phyloP scores from a whole-genome alignment of 768 basidiomycete species.

The Podaxis mareebaensis region DNA sequence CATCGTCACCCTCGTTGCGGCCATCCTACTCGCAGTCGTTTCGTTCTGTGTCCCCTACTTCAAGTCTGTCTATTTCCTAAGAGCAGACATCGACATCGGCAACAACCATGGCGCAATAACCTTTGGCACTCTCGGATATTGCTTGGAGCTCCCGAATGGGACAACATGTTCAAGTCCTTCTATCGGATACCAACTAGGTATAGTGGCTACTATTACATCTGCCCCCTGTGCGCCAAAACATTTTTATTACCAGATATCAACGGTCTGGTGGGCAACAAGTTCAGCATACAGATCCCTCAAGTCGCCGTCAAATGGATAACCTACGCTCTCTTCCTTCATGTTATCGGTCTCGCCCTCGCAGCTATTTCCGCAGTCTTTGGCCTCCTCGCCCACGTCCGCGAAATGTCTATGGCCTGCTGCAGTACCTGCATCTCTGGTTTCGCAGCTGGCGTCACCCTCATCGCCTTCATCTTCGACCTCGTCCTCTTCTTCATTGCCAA shows the following conservation, averaged over 20 bases:
- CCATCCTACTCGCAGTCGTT: slow-evolving; percentile 78
- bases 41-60: slow-evolving; percentile 90
- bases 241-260: slow-evolving; percentile 65
- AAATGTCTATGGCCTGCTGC: slow-evolving; percentile 83
- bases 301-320: slow-evolving; percentile 94
- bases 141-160: slow-evolving; percentile 53
- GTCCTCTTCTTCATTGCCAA: slow-evolving; percentile 89
- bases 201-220: slow-evolving; percentile 4
- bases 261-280: slow-evolving; percentile 67
- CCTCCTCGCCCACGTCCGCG: slow-evolving; percentile 83
- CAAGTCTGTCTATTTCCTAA: slow-evolving; percentile 88
- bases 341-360: slow-evolving; percentile 79
- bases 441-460: slow-evolving; percentile 73
- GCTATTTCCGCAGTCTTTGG: slow-evolving; percentile 78
- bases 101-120: slow-evolving; percentile 61
- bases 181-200: slow-evolving; percentile 88
- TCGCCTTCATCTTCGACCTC: slow-evolving; percentile 93
- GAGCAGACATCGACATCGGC: slow-evolving; percentile 55
- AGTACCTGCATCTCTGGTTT: slow-evolving; percentile 81
- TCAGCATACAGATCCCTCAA: slow-evolving; percentile 71
- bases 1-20: slow-evolving; percentile 76
- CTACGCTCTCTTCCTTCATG: slow-evolving; percentile 88
- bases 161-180: slow-evolving; percentile 77
- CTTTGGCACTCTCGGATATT: slow-evolving; percentile 92
- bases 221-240: slow-evolving; percentile 14